Evolutionary conservation across 805 yeast genomes (phyloP).

Genomic region (Suhomyces xylopsoci): DNA sequence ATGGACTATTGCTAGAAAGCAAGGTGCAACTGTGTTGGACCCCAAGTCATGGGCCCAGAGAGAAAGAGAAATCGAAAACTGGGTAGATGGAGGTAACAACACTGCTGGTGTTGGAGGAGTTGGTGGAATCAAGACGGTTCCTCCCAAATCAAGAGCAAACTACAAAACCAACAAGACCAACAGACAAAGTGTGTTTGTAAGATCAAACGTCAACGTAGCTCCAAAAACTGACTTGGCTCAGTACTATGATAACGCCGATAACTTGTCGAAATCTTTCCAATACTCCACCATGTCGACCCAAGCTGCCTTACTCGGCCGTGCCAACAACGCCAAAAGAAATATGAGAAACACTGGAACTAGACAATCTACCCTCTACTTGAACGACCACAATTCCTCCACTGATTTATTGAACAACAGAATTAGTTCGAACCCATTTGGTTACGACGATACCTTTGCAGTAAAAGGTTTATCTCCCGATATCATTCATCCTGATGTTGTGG

Average conservation of each 20-base stretch:
- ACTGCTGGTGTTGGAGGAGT: constrained; percentile 25
- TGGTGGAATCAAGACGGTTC: constrained; percentile 48
- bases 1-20: constrained; percentile 68
- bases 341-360: constrained; percentile 18
- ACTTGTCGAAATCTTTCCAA: constrained; percentile 37
- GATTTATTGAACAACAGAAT: constrained; percentile 31
- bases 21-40: constrained; percentile 71
- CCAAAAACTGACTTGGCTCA: constrained; percentile 37
- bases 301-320: constrained; percentile 36
- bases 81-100: constrained; percentile 61
- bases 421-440: constrained; percentile 33
- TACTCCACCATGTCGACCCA: constrained; percentile 69
- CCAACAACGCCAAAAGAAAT: constrained; percentile 8
- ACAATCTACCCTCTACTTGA: constrained; percentile 27
- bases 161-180: constrained; percentile 34
- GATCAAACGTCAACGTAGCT: constrained; percentile 29
- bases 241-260: constrained; percentile 33
- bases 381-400: constrained; percentile 31
- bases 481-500: constrained; percentile 74
- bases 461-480: constrained; percentile 55
- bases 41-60: constrained; percentile 61
- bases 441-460: constrained; percentile 33
- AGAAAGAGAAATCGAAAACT: constrained; percentile 69
- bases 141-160: constrained; percentile 51
- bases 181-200: constrained; percentile 42